Percentiles rank a stretch among this genome's conserved stretches.
Evolutionary conservation across 1,284 basidiomycete species (phyloP).

Genomic region (Prillingera fragicola): DNA sequence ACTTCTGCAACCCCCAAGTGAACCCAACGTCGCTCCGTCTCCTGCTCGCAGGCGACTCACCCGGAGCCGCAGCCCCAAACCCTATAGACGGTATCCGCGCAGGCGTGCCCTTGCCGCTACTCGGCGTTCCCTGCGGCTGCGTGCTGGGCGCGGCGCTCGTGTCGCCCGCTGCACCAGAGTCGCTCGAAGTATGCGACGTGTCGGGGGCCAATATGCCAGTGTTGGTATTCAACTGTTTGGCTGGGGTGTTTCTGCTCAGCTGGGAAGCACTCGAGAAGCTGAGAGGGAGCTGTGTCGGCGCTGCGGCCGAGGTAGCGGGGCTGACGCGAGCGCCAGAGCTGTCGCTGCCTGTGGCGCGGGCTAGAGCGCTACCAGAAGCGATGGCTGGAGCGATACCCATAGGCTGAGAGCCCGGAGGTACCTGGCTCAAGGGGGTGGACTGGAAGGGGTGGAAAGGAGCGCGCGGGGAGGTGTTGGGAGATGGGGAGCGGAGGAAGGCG

Average conservation of each 20-base stretch:
- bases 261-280: neutral
- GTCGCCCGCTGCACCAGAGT: neutral
- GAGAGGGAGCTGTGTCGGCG: neutral
- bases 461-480: neutral
- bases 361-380: neutral
- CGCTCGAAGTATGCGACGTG: neutral
- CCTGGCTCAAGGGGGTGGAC: conserved; percentile 7
- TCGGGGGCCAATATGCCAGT: neutral
- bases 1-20: conserved; percentile 6
- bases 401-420: conserved; percentile 1
- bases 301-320: neutral
- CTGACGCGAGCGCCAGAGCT: neutral
- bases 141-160: neutral
- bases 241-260: neutral
- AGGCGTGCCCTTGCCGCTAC: neutral
- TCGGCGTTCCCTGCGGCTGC: conserved; percentile 1
- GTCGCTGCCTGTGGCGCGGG: neutral
- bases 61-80: conserved; percentile 1
- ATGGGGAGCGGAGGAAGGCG: conserved; percentile 16
- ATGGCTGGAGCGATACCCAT: too few relatives aligned
- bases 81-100: neutral
- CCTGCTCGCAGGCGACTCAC: neutral
- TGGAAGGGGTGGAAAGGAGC: neutral
- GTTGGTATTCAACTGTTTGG: neutral
- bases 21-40: conserved; percentile 6